Conservation (phyloP, 2,329 filamentous ascomycete genomes). For the Clonostachys rhizophaga region DNA sequence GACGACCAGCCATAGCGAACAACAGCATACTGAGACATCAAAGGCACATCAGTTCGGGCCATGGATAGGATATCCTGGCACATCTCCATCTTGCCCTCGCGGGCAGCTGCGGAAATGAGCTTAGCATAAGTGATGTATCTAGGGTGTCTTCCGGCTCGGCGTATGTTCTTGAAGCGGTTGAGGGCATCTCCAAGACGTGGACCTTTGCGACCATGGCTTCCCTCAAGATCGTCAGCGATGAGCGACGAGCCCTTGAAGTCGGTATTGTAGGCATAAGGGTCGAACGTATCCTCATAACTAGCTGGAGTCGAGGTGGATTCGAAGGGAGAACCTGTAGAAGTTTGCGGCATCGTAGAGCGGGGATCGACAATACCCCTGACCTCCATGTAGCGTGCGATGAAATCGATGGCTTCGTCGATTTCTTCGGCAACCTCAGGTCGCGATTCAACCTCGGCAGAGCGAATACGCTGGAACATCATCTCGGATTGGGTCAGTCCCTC, state of each 20-base stretch:
- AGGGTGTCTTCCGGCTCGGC: conserved; percentile 83
- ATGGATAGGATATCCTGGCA: conserved; percentile 85
- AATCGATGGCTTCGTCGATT: conserved; percentile 81
- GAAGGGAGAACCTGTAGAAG: conserved; percentile 39
- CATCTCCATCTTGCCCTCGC: conserved; percentile 74
- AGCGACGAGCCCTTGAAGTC: conserved; percentile 91
- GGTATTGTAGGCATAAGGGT: conserved; percentile 85
- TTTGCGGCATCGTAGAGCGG: conserved; percentile 42
- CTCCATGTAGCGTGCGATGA: conserved; percentile 56
- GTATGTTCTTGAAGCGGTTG: conserved; percentile 84
- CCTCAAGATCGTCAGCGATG: conserved; percentile 87
- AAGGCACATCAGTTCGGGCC: conserved; percentile 84
- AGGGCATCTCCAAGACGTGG: conserved; percentile 77
- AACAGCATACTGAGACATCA: conserved; percentile 76
- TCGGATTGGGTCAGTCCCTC: conserved; percentile 77
- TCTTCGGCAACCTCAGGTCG: conserved; percentile 63
- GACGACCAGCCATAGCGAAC: conserved; percentile 95
- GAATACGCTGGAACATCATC: conserved; percentile 82
- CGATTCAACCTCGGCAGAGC: conserved; percentile 48
- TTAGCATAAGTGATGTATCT: conserved; percentile 97
- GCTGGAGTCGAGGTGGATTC: conserved; percentile 51
- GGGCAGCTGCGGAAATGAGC: conserved; percentile 84
- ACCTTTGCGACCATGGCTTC: conserved; percentile 66
- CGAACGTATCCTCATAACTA: conserved; percentile 75
- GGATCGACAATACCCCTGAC: conserved; percentile 49